Base-by-base conservation (phyloP, 352 stramenopile species). In the Globisporangium canariense region DNA sequence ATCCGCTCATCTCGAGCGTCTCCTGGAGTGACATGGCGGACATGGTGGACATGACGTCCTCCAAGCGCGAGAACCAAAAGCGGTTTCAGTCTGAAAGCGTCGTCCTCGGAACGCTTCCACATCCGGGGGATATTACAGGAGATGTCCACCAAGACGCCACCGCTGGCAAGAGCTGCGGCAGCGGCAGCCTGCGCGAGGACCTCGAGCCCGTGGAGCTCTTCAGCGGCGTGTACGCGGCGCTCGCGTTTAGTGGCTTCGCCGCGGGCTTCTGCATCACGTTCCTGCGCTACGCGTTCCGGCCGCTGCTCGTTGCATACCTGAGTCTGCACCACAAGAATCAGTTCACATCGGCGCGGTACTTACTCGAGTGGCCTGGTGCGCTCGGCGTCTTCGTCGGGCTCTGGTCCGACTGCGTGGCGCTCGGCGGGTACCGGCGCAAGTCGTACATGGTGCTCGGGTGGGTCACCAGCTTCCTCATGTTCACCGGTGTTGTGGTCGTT, bases 311-410 rank as follows among this genome's bases (percentile, higher is more conserved):
- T 20, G 67, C 67, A 59, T 83, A 74, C 53, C 38, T 88, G 53
- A 75, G 68, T 51, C 20, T 64, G 36, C 67, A 77, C 40, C 77
- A 83, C 40, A 46, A 68, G 5, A 63, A 64, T 43, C 69, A 79
- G 30, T 79, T 80, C 50, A 59, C 66, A 18, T 61, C 72, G 2
- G 67, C 46, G 32, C 64, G 69, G 58, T 65, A 75, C 30, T 55
- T 86, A 18, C 50, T 96, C 18, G 74, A 94, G 22, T 89, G 94
- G 66, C 75, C 84, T 2, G 85, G 76, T 13, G 78, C 78, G 0
- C 78, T 96, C 32, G 89, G 90, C 2, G 79, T 97, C 7, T 69
- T 97, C n/a, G 76, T 96, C 53, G 91, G 90, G 28, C 78, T 97
- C 30, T 57, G 94, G 18, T 91, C 77, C n/a, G 91, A 97, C 69